phyloP scores from a whole-genome alignment of 1,284 basidiomycete species.

The Naganishia liquefaciens region DNA sequence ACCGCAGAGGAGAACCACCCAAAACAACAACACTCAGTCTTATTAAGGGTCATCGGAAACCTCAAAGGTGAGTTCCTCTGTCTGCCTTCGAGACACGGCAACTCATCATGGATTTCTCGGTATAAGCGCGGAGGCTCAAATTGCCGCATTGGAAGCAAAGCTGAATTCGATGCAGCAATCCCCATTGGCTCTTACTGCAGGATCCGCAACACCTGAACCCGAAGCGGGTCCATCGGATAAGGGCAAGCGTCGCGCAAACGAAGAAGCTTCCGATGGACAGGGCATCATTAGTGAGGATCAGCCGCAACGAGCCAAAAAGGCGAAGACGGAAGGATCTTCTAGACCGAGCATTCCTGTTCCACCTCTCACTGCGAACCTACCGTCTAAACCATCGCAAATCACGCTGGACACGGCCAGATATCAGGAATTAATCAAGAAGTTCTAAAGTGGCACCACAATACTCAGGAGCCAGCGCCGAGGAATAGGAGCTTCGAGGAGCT shows the following conservation, averaged over 20 bases:
- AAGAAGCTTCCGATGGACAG: neutral
- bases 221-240: neutral
- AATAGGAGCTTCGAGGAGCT: neutral
- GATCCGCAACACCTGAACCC: constrained; percentile 15
- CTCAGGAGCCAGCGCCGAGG: neutral
- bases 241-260: constrained; percentile 7
- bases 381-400: constrained; percentile 10
- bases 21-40: constrained; percentile 85
- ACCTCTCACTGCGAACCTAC: constrained; percentile 7
- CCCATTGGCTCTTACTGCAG: constrained; percentile 12
- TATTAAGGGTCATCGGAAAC: constrained; percentile 68
- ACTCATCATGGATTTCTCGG: too few species aligned
- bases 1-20: constrained; percentile 61
- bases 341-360: neutral
- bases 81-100: neutral
- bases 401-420: constrained; percentile 19
- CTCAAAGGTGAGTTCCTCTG: constrained; percentile 63
- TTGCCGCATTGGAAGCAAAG: constrained; percentile 93
- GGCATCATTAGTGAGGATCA: neutral
- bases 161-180: constrained; percentile 70
- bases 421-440: constrained; percentile 12
- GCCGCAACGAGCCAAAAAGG: constrained; percentile 6
- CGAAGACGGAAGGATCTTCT: neutral
- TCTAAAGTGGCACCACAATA: neutral
- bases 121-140: constrained; percentile 77